Evolutionary conservation across 495 filamentous ascomycete species (phyloP), one percentile per base, ranked within the genome.

Genomic region (Amphirosellinia nigrospora): DNA sequence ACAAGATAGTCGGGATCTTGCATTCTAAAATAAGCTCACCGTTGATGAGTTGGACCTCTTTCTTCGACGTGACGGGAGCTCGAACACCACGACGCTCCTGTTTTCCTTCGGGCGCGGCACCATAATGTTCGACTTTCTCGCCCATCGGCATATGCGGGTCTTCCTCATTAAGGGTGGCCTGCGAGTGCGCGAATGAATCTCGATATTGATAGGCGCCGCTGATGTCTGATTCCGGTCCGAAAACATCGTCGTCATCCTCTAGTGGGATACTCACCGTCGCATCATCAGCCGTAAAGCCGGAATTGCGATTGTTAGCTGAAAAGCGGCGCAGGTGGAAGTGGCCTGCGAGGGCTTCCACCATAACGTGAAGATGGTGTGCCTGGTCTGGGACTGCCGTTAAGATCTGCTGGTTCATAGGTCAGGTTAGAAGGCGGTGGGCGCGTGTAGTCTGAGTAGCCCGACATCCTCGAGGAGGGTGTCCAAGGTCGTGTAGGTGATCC

Each of bases 1-100:
- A 94, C 10, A 98, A 84, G 73, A 98, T 99, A 0, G 96, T 98
- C 1, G 96, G 96, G 60, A 99, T 98, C 79, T 98, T 98, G 86
- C 96, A 98, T 83, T 99, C 96, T 21, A 99, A 84, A 65, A 99
- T 95, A 43, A 99, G 88, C 80, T 98, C 94, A 75, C 96, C 96
- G 77, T 98, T 98, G 86, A 98, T 94, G 4, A 99, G 87, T 70
- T 91, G 89, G 30, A 99, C 96, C 81, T 98, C 94, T 71, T 96
- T 97, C 84, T 92, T 96, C 28, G 91, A 87, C 89, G 96, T 95
- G 73, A 96, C 92, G 2, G 94, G 93, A 45, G 91, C 85, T 65
- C 96, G 88, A 52, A 96, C 93, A 36, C 94, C 91, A 68, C 92
- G 86, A 15, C 96, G 91, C 74, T 91, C 89, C 78, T 98, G 96